Evolutionary conservation across 2,329 filamentous ascomycete genomes (phyloP), one percentile per base, ranked within the genome.

Genomic region (Talaromyces sp.): DNA sequence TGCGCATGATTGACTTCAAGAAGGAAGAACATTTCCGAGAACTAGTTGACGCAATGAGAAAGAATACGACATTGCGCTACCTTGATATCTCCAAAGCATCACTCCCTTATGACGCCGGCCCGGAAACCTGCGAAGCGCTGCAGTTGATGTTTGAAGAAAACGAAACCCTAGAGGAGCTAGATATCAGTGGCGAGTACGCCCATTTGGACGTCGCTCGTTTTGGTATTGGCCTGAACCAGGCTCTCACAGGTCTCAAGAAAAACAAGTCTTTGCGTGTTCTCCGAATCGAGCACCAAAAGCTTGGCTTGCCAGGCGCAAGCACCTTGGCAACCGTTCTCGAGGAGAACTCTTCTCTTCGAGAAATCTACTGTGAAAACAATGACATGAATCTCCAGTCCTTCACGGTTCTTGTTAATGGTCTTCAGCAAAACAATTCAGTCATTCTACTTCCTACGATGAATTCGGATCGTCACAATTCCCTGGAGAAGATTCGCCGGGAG

Each of bases 281-380:
- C 61, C 81, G 83, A 59, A 87, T 91, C 58, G 85, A 88, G 71
- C 79, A 88, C 70, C 88, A 91, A 74, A 87, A 85, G 65, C 80
- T 91, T 7, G 88, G 88, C 4, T 72, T 89, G 25, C 86, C 88
- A 72, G 88, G 88, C 33, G 88, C 88, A 4, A 89, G 84, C 68
- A 88, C 87, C 0, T 77, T 91, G 39, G 85, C 88, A 1, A 87
- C 88, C 19, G 87, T 91, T 17, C 75, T 91, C 39, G 85, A 88
- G 67, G 80, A 80, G 63, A 91, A 91, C 67, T 78, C 73, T 2
- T 84, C 82, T 1, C 75, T 91, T 5, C 80, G 82, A 28, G 85
- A 90, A 69, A 79, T 91, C 6, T 81, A 89, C 67, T 91, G 88
- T 71, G 87, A 88, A 64, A 86, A 88, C 71, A 91, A 91, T 68